phyloP scores from a whole-genome alignment of 2,329 filamentous ascomycete species.

The Clarireedia monteithiana region DNA sequence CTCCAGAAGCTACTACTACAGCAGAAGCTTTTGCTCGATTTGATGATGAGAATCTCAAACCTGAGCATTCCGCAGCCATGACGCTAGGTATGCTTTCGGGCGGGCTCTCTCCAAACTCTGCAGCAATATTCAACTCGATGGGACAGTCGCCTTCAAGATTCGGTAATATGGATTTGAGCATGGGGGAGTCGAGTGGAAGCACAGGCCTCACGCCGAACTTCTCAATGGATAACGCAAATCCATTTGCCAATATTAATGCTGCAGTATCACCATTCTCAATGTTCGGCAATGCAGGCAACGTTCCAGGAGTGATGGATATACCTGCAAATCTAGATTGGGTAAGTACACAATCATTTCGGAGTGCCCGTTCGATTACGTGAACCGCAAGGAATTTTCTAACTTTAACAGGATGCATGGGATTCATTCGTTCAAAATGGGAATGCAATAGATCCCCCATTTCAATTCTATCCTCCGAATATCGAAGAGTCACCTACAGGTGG shows the following conservation, averaged over 20 bases:
- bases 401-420: constrained; percentile 56
- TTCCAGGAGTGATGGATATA: constrained; percentile 43
- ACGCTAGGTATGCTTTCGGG: constrained; percentile 61
- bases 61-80: constrained; percentile 60
- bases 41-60: constrained; percentile 45
- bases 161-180: constrained; percentile 24
- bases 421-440: constrained; percentile 56
- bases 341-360: constrained; percentile 26
- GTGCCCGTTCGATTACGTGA: constrained; percentile 22
- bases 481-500: constrained; percentile 17
- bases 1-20: constrained; percentile 13
- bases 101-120: constrained; percentile 43
- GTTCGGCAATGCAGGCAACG: constrained; percentile 37
- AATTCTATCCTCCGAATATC: constrained; percentile 23
- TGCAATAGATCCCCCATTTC: constrained; percentile 24
- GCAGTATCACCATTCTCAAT: constrained; percentile 41
- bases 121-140: constrained; percentile 28
- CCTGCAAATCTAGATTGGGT: constrained; percentile 57
- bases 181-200: constrained; percentile 26
- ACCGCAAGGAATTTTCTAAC: constrained; percentile 2
- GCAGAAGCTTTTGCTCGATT: constrained; percentile 25
- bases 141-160: constrained; percentile 29
- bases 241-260: constrained; percentile 19
- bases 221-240: constrained; percentile 21
- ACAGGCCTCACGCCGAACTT: constrained; percentile 37